Evolutionary conservation across 305 asterid genomes (phyloP).

Genomic region (Rubia peregrina): DNA sequence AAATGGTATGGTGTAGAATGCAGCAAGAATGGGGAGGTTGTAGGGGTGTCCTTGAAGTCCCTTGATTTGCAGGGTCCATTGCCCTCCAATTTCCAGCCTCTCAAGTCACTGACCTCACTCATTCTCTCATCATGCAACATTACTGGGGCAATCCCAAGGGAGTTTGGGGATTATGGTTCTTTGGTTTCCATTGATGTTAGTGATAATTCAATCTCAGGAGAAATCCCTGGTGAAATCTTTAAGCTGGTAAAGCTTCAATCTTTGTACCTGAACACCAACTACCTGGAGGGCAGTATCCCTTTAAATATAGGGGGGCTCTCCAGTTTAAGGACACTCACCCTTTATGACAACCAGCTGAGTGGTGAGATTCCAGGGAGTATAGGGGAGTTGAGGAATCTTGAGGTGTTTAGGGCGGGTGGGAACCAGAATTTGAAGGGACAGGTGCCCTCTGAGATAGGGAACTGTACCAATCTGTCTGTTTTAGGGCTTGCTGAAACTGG

Average conservation of each 20-base stretch:
- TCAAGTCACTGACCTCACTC: constrained; percentile 49
- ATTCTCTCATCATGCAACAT: constrained; percentile 68
- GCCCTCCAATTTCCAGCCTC: constrained; percentile 63
- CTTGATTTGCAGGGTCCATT: constrained; percentile 68
- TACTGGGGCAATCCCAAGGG: constrained; percentile 70
- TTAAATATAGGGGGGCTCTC: constrained; percentile 54
- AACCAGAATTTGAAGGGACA: constrained; percentile 69
- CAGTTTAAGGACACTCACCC: constrained; percentile 38
- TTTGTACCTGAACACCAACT: constrained; percentile 51
- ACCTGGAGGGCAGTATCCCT: constrained; percentile 58
- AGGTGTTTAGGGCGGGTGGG: constrained; percentile 77
- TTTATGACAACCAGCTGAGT: constrained; percentile 71
- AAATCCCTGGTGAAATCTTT: constrained; percentile 67
- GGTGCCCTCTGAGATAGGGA: constrained; percentile 73
- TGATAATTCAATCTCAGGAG: constrained; percentile 62
- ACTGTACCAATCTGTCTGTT: constrained; percentile 50
- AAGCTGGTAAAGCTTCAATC: constrained; percentile 43
- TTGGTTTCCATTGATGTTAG: constrained; percentile 55
- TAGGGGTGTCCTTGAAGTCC: constrained; percentile 43
- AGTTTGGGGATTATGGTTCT: constrained; percentile 57
- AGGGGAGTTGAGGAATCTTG: constrained; percentile 53
- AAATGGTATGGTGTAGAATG: constrained; percentile 71
- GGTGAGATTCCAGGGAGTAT: constrained; percentile 70
- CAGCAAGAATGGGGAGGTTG: constrained; percentile 52
- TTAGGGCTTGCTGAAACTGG: constrained; percentile 87